phyloP scores from a whole-genome alignment of 2,329 filamentous ascomycete species.

The Pochonia chlamydosporia region DNA sequence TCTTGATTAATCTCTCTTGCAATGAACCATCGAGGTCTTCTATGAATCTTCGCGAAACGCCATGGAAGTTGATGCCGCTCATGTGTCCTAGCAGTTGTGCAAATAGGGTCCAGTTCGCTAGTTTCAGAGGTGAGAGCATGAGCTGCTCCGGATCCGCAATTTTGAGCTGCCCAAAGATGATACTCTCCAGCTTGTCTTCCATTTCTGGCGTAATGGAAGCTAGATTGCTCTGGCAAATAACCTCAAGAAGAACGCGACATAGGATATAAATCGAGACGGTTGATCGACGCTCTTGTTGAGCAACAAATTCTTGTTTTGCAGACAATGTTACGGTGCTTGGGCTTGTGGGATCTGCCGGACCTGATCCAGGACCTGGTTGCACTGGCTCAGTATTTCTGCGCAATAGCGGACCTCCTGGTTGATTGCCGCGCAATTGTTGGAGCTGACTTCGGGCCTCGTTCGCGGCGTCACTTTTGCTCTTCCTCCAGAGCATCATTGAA shows the following conservation, averaged over 20 bases:
- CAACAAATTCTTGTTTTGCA: slow-evolving; percentile 63
- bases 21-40: slow-evolving; percentile 73
- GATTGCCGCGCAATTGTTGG: slow-evolving; percentile 42
- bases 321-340: slow-evolving; percentile 34
- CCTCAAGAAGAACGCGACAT: slow-evolving; percentile 87
- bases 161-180: slow-evolving; percentile 94
- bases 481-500: slow-evolving; percentile 96
- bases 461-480: slow-evolving; percentile 87
- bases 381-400: slow-evolving; percentile 72
- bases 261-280: slow-evolving; percentile 95
- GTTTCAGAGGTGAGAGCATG: slow-evolving; percentile 69
- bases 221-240: slow-evolving; percentile 84
- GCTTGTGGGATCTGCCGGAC: slow-evolving; percentile 22
- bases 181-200: slow-evolving; percentile 88
- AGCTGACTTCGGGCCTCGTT: slow-evolving; percentile 58
- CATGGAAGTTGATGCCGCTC: slow-evolving; percentile 85
- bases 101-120: slow-evolving; percentile 95
- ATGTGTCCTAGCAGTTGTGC: slow-evolving; percentile 90
- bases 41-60: slow-evolving; percentile 77
- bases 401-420: slow-evolving; percentile 45
- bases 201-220: slow-evolving; percentile 81
- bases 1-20: slow-evolving; percentile 68
- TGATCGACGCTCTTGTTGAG: slow-evolving; percentile 79
- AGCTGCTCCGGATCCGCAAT: slow-evolving; percentile 80
- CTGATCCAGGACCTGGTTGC: slow-evolving; percentile 32